These are phyloP conservation scores for Boletus subluridellus DNA, from an alignment of 1,284 basidiomycete genomes.

Conservation along the genomic window DNA sequence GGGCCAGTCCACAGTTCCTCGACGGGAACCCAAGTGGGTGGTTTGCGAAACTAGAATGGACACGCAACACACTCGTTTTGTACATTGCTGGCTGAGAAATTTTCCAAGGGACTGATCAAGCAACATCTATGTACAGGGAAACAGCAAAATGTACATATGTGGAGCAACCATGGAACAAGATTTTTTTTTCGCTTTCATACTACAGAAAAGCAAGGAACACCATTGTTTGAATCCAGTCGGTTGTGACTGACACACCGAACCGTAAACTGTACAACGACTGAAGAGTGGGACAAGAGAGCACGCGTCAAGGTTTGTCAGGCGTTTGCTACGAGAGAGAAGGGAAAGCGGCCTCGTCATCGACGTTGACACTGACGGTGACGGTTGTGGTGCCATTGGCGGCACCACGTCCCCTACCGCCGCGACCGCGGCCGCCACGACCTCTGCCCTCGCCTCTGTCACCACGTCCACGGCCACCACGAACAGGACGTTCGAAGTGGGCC, in stretches of 20 bases:
- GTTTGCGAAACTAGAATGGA: background rate
- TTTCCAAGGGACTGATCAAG: background rate
- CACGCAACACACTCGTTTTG: background rate
- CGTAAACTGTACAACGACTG: conserved; percentile 10
- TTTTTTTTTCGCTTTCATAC: conserved; percentile 17
- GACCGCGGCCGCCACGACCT: conserved; percentile 45
- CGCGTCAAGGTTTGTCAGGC: conserved; percentile 2
- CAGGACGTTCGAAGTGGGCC: conserved; percentile 69
- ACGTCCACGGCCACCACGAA: conserved; percentile 53
- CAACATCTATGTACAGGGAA: conserved; percentile 14
- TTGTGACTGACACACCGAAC: conserved; percentile 8
- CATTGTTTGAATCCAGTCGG: conserved; percentile 14
- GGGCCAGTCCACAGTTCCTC: background rate
- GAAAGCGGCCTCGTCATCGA: conserved; percentile 80
- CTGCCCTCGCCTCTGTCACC: conserved; percentile 39
- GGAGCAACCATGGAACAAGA: background rate
- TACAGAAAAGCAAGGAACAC: conserved; percentile 9
- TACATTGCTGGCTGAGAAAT: background rate
- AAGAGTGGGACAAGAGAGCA: conserved; percentile 5
- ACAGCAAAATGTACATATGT: conserved; percentile 16
- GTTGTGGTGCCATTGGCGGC: conserved; percentile 28
- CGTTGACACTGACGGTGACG: conserved; percentile 45
- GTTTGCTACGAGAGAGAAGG: conserved; percentile 65
- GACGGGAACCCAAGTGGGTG: background rate
- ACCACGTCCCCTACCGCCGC: conserved; percentile 40